phyloP scores from a whole-genome alignment of 768 basidiomycete genomes.

The Agaricus sinodeliciosus region DNA sequence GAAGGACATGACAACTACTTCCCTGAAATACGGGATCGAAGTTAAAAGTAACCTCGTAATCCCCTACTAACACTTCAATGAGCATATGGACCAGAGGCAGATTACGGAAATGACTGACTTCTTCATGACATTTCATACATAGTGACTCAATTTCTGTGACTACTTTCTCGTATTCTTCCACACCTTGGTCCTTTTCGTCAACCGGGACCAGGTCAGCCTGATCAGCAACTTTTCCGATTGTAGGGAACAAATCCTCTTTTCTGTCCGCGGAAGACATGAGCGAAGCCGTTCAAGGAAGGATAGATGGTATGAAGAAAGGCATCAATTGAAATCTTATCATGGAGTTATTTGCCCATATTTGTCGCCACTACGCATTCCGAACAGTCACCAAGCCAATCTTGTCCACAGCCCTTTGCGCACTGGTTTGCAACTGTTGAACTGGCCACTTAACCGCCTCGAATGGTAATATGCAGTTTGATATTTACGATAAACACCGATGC shows the following conservation, averaged over 20 bases:
- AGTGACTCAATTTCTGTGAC: slow-evolving; percentile 85
- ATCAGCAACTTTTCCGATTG: slow-evolving; percentile 49
- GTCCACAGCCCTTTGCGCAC: too few relatives aligned
- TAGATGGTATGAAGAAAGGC: neutral
- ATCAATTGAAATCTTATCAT: slow-evolving; percentile 2
- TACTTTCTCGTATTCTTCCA: slow-evolving; percentile 51
- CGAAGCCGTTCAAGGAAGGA: neutral
- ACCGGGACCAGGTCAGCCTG: slow-evolving; percentile 30
- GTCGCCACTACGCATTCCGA: neutral
- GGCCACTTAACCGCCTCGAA: too few relatives aligned
- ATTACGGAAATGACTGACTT: slow-evolving; percentile 44
- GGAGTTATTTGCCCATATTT: slow-evolving; percentile 1
- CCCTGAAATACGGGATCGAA: slow-evolving; percentile 89
- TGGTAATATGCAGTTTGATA: too few relatives aligned
- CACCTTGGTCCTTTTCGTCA: slow-evolving; percentile 5
- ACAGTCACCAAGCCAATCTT: too few relatives aligned
- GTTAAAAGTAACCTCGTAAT: slow-evolving; percentile 84
- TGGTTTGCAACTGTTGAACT: too few relatives aligned
- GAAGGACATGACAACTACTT: slow-evolving; percentile 96
- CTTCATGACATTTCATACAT: slow-evolving; percentile 90
- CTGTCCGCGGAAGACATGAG: slow-evolving; percentile 2
- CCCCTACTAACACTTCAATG: slow-evolving; percentile 53
- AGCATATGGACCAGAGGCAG: slow-evolving; percentile 11
- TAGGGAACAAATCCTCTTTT: slow-evolving; percentile 41
- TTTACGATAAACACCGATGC: too few relatives aligned